phyloP scores from a whole-genome alignment of 495 filamentous ascomycete species.

The Polyplosphaeria fusca region DNA sequence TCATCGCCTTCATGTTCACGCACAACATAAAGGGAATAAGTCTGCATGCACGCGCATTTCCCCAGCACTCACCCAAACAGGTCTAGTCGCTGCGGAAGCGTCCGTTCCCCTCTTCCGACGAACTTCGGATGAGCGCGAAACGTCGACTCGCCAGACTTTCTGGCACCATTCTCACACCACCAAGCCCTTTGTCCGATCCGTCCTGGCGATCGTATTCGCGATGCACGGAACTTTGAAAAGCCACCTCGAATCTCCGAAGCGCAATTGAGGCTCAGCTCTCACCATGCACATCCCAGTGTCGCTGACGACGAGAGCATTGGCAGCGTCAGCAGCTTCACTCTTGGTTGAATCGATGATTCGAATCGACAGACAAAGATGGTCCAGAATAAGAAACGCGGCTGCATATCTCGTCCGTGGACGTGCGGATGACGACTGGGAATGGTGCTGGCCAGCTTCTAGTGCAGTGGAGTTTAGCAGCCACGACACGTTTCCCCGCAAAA shows the following conservation, averaged over 20 bases:
- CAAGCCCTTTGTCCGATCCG: neutral
- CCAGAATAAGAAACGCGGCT: neutral
- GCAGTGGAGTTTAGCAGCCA: constrained; percentile 3
- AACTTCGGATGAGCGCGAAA: neutral
- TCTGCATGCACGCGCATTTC: too few species aligned
- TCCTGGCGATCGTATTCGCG: neutral
- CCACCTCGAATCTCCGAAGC: neutral
- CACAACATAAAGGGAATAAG: too few species aligned
- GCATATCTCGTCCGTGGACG: neutral
- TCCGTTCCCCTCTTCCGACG: neutral
- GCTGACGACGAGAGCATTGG: neutral
- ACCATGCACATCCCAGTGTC: neutral
- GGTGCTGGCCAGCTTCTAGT: neutral
- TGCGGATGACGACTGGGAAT: constrained; percentile 9
- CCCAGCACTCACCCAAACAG: too few species aligned
- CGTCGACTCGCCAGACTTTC: neutral
- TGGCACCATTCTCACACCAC: neutral
- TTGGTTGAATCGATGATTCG: neutral
- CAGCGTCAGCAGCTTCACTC: neutral
- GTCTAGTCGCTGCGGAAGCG: too few species aligned
- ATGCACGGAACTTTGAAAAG: too few species aligned
- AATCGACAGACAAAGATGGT: neutral
- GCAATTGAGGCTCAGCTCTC: neutral
- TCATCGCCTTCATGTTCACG: too few species aligned
- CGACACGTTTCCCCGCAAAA: constrained; percentile 27